Evolutionary conservation across 2,329 filamentous ascomycete species (phyloP).

Genomic region (Pleomassaria siparia): DNA sequence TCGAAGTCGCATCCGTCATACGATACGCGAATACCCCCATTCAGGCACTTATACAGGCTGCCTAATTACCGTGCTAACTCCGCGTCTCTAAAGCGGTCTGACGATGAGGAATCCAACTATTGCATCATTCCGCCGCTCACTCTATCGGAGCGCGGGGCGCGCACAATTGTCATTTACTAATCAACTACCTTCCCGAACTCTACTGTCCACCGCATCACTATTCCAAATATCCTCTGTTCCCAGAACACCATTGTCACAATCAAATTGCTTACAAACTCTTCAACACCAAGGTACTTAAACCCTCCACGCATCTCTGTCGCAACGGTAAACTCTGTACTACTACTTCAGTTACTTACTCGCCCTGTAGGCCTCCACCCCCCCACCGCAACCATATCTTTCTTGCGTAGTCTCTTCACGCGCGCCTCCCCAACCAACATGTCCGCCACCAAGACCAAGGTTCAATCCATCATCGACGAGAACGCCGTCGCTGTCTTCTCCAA

Average conservation of each 20-base stretch:
- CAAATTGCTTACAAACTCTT: too few relatives aligned
- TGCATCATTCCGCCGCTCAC: constrained; percentile 33
- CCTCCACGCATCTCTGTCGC: constrained; percentile 1
- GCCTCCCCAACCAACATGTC: constrained; percentile 70
- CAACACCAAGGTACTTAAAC: neutral
- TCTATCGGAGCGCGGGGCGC: constrained; percentile 25
- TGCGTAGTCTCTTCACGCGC: constrained; percentile 71
- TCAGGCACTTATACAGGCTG: neutral
- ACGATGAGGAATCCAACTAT: constrained; percentile 18
- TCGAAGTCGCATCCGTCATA: constrained; percentile 2
- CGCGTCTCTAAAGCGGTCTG: constrained; percentile 14
- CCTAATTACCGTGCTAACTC: constrained; percentile 9
- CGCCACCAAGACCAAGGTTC: constrained; percentile 78
- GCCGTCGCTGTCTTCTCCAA: constrained; percentile 94
- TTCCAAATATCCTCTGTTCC: constrained; percentile 1
- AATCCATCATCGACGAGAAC: constrained; percentile 87
- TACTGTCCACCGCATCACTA: constrained; percentile 13
- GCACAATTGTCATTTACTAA: constrained; percentile 25
- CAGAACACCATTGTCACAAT: too few relatives aligned
- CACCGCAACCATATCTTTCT: constrained; percentile 62
- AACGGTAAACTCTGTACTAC: neutral
- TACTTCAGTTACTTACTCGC: neutral
- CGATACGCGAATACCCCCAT: constrained; percentile 5
- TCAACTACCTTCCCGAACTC: constrained; percentile 11
- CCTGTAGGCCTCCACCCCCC: constrained; percentile 3